Base-by-base conservation (phyloP, 352 stramenopile genomes). In the Phytophthora cactorum region DNA sequence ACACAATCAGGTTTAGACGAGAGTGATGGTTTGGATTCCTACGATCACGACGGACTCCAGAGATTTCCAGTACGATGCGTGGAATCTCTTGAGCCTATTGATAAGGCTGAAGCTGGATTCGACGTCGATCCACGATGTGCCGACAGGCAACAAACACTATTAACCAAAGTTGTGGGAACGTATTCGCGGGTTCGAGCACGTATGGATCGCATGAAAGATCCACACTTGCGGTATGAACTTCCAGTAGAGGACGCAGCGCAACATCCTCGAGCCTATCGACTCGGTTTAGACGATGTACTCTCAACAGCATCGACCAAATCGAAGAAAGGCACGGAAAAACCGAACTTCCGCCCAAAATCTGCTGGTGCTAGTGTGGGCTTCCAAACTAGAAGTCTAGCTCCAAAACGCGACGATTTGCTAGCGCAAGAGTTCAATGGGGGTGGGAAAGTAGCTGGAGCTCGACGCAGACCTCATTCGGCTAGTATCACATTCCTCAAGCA, bases 361-460 rank as follows among this genome's bases (percentile, higher is more conserved):
- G 75, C 74, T 27, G 68, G 68, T 39, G 74, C 63, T 12, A 61
- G 60, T 22, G 17, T 69, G 14, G 62, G 61, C 14, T 72, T 80
- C 27, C 59, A 68, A 57, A 68, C 47, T 15, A 32, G 27, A 45
- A 15, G 39, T 14, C 27, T 32, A 6, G 44, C 12, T 25, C 67
- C 45, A 9, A 75, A 71, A 62, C 2, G 22, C 31, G 61, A 28
- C 0, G 25, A 71, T 28, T 60, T 71, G 9, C 27, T 75, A 12
- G 34, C 22, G 0, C 29, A 43, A 34, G 55, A 63, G 8, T 22
- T 25, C 1, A 57, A 58, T 17, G 54, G 38, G 51, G 52, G 52
- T n/a, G 58, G 47, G n/a, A 79, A 79, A 60, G 78, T 91, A 9
- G 81, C 79, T 28, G 82, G 81, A 5, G 82, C 82, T 0, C 81